Evolutionary conservation across 1,284 basidiomycete genomes (phyloP).

Genomic region (Takashimella tepidaria): DNA sequence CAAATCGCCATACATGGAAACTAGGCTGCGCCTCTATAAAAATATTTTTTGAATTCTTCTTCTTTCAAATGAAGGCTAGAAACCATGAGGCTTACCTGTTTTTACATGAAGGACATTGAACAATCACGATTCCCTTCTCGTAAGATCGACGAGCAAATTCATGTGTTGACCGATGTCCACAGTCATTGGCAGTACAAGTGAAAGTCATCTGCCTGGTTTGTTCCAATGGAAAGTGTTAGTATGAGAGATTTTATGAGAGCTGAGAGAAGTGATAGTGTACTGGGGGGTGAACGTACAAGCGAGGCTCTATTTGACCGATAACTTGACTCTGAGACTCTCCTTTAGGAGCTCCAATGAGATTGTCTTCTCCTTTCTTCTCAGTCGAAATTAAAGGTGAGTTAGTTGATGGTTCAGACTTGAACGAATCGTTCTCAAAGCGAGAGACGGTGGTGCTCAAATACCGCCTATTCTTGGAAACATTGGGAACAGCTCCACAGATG

Average conservation of each 20-base stretch:
- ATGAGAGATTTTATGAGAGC: background rate
- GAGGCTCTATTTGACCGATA: slow-evolving; percentile 37
- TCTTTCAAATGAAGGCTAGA: too few relatives aligned
- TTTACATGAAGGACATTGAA: slow-evolving; percentile 86
- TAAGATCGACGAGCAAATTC: slow-evolving; percentile 82
- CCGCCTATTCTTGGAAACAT: too few relatives aligned
- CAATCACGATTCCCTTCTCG: slow-evolving; percentile 79
- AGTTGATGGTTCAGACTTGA: too few relatives aligned
- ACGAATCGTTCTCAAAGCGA: too few relatives aligned
- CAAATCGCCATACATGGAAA: too few relatives aligned
- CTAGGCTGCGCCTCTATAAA: too few relatives aligned
- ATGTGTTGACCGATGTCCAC: slow-evolving; percentile 78
- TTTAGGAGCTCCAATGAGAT: slow-evolving; percentile 21
- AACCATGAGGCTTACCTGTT: slow-evolving; percentile 59
- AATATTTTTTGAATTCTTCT: too few relatives aligned
- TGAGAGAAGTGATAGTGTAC: too few relatives aligned
- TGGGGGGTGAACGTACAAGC: slow-evolving; percentile 23
- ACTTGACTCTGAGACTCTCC: slow-evolving; percentile 16
- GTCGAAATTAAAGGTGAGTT: too few relatives aligned
- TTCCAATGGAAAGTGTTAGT: background rate
- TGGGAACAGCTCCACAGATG: too few relatives aligned
- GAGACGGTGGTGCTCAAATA: background rate
- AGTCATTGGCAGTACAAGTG: slow-evolving; percentile 76
- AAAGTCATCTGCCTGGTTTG: slow-evolving; percentile 62
- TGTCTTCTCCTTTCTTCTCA: too few relatives aligned